Base-by-base conservation (phyloP, 768 basidiomycete genomes). In the Xerocomellus intermedius region DNA sequence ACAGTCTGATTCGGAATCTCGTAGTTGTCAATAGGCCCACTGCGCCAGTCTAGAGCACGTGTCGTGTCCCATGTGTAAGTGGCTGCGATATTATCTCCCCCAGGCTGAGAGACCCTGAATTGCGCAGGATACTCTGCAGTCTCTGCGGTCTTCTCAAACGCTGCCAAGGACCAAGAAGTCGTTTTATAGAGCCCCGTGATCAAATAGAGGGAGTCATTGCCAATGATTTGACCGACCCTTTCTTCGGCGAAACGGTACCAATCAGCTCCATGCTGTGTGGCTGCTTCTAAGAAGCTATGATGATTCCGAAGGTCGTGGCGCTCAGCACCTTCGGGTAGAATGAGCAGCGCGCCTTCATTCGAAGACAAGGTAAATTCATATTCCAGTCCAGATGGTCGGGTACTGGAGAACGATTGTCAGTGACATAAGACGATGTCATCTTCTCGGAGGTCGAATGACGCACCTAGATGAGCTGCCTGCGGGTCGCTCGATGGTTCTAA, bases 241-340 rank as follows among this genome's bases (percentile, higher is more conserved):
- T 56, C 58, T 30, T 64, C 59, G 8, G 56, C 66, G 26, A 65
- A 68, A 24, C 57, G 43, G 48, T 71, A 74, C 72, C 71, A 72
- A 12, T 54, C 50, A 21, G 43, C 49, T 2, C 62, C 70, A 54
- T 71, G 48, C 6, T 46, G 22, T 19, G 37, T 48, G 5, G 68
- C 68, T 12, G 53, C 63, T 13, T 60, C 55, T 3, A 53, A 24
- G 36, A 71, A 67, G 14, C 28, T 45, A 32, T 26, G 24, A 8
- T 53, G 12, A n/a, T 71, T 63, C 10, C 57, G 55, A 21, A 69
- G 62, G 17, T 66, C 60, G 22, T 56, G 51, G 16, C 60, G 54
- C 24, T 50, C 36, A 4, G 67, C 63, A 4, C 71, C 74, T 24
- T 69, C 63, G 0, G 71, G 71, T 24, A 74, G 58, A 3, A 67